A percentile compares a stretch with the other conserved stretches of the same genome.
phyloP scores from a whole-genome alignment of 805 yeast species.

The Cyberlindnera mrakii region DNA sequence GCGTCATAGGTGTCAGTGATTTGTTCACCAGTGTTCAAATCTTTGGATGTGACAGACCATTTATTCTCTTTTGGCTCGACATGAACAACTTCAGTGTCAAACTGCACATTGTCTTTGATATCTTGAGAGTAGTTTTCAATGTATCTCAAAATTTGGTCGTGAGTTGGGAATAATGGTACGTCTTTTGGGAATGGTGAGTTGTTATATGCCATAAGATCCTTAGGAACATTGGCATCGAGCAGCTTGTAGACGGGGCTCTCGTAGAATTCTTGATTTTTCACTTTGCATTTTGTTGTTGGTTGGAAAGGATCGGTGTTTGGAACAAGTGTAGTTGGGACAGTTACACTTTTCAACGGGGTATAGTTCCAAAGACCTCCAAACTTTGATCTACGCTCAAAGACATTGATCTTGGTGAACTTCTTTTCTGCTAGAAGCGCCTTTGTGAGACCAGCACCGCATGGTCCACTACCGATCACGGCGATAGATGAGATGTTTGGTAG shows the following conservation, averaged over 20 bases:
- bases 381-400: constrained; percentile 52
- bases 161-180: constrained; percentile 49
- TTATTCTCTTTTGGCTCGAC: constrained; percentile 25
- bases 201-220: constrained; percentile 59
- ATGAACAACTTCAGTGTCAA: constrained; percentile 42
- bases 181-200: constrained; percentile 42
- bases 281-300: constrained; percentile 13
- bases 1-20: constrained; percentile 44
- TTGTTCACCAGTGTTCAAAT: constrained; percentile 19
- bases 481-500: constrained; percentile 23
- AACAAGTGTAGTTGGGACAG: constrained; percentile 9
- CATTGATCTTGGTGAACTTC: constrained; percentile 38
- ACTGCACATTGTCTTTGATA: constrained; percentile 34
- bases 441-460: constrained; percentile 62
- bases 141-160: constrained; percentile 58
- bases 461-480: constrained; percentile 77
- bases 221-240: constrained; percentile 66
- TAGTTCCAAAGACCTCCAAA: constrained; percentile 83
- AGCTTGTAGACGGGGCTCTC: constrained; percentile 56
- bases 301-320: constrained; percentile 27
- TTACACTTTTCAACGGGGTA: constrained; percentile 12
- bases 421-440: constrained; percentile 54
- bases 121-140: constrained; percentile 47
- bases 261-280: constrained; percentile 29
- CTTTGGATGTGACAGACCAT: constrained; percentile 40